phyloP scores from a whole-genome alignment of 1,284 basidiomycete genomes.

The Cryptococcus jaspeensis region DNA sequence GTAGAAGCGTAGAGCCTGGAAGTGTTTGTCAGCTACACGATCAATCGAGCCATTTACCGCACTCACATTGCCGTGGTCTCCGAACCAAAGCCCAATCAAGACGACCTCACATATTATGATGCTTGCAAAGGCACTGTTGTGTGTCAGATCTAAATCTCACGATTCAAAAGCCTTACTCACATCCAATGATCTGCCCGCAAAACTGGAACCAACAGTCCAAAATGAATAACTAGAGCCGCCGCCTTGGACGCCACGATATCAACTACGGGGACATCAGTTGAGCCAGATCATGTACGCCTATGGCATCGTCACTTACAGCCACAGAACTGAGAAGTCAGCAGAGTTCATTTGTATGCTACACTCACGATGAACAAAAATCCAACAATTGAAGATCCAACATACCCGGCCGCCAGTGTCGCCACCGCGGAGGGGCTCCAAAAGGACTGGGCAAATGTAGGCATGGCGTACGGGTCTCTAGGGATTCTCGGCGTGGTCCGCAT shows the following conservation, averaged over 20 bases:
- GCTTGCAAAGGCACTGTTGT: conserved; percentile 43
- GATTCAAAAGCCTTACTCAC: conserved; percentile 22
- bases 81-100: conserved; percentile 52
- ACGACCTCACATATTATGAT: conserved; percentile 44
- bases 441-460: conserved; percentile 38
- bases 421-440: conserved; percentile 39
- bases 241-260: conserved; percentile 51
- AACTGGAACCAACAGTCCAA: conserved; percentile 46
- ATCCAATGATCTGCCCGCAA: conserved; percentile 46
- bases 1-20: conserved; percentile 47
- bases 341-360: neutral
- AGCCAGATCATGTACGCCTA: neutral
- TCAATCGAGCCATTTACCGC: neutral
- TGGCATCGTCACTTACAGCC: conserved; percentile 21
- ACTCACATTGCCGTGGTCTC: conserved; percentile 49
- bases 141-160: neutral
- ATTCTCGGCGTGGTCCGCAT: conserved; percentile 40
- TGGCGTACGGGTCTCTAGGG: conserved; percentile 37
- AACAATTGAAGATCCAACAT: conserved; percentile 42
- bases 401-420: conserved; percentile 43
- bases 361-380: conserved; percentile 50
- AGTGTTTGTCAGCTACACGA: neutral
- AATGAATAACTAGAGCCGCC: conserved; percentile 47
- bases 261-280: conserved; percentile 18
- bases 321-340: conserved; percentile 28